Conservation (phyloP, 352 stramenopile species). For the Blastocystis hominis region DNA sequence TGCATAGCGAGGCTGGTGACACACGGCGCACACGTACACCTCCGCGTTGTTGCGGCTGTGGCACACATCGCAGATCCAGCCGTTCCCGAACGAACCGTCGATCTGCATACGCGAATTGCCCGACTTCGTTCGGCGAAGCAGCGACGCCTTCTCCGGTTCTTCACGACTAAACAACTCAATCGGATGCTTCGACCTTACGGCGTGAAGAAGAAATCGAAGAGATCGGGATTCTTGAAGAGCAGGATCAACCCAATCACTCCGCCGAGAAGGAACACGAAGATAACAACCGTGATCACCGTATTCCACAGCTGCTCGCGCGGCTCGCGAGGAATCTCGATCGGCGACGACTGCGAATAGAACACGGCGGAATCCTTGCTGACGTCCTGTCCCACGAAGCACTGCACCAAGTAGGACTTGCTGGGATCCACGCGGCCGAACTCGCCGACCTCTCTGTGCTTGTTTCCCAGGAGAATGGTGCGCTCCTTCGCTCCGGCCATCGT, state of each 20-base stretch:
- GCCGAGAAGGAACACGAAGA: background rate
- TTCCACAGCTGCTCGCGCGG: background rate
- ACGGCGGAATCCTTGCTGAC: background rate
- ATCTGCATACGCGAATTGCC: background rate
- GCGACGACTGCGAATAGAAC: background rate
- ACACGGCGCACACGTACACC: background rate
- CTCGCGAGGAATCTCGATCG: background rate
- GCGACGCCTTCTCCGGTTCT: constrained; percentile 5
- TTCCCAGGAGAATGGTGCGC: background rate
- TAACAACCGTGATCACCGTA: background rate
- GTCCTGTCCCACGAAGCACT: background rate
- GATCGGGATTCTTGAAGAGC: constrained; percentile 14
- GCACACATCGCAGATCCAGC: constrained; percentile 2
- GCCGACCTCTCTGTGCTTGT: background rate
- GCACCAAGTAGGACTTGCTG: background rate
- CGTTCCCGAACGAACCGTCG: background rate
- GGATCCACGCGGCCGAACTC: background rate
- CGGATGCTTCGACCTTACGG: background rate
- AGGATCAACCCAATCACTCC: background rate
- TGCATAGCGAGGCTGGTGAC: background rate
- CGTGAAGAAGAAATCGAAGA: constrained; percentile 35
- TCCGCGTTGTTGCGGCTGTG: background rate
- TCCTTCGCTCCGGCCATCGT: background rate
- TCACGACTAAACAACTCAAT: background rate
- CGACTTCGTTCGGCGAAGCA: background rate